Evolutionary conservation across 345 rosid species (phyloP).

Genomic region (Corymbia maculata): DNA sequence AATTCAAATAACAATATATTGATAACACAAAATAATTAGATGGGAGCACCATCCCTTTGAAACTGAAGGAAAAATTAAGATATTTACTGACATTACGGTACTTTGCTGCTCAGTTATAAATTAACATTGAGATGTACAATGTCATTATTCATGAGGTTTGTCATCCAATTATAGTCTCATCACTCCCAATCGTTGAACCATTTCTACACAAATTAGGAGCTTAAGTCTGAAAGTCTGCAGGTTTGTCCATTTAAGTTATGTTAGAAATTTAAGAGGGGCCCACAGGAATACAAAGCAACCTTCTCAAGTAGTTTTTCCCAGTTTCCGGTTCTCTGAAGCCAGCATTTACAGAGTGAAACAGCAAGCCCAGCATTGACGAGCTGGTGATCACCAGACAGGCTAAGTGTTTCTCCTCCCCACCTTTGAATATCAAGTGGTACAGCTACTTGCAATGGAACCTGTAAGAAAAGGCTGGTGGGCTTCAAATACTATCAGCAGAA

Average conservation of each 20-base stretch:
- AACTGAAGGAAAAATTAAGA: background rate
- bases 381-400: constrained; percentile 87
- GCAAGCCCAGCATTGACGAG: constrained; percentile 84
- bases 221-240: background rate
- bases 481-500: background rate
- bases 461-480: constrained; percentile 1
- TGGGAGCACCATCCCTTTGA: background rate
- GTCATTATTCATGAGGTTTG: background rate
- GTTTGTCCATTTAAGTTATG: background rate
- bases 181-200: background rate
- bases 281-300: constrained; percentile 17
- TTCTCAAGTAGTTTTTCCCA: constrained; percentile 41
- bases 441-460: constrained; percentile 65
- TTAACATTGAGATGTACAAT: background rate
- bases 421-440: constrained; percentile 40
- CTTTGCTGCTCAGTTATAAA: background rate
- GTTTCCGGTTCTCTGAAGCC: constrained; percentile 78
- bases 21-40: background rate
- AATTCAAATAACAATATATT: background rate
- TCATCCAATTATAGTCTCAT: background rate
- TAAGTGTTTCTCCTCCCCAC: constrained; percentile 42
- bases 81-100: background rate
- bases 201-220: background rate
- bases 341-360: constrained; percentile 64
- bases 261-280: background rate